Evolutionary conservation across 2,329 filamentous ascomycete genomes (phyloP), one percentile per base, ranked within the genome.

Genomic region (Nigrograna mackinnonii): DNA sequence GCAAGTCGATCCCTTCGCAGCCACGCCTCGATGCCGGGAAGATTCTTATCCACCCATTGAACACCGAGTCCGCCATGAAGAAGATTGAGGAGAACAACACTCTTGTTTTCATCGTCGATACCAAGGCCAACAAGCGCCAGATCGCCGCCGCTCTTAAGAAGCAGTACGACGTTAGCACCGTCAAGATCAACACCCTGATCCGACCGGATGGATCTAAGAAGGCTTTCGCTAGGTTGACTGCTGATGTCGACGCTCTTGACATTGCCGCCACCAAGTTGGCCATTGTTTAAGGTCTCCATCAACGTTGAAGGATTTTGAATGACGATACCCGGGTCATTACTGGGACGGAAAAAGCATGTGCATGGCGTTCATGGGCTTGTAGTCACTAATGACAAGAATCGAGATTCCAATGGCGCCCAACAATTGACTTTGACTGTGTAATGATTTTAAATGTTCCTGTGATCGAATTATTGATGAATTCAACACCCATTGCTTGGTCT

Each of bases 1-100:
- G 92, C 81, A 95, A 94, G 83, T 91, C 90, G 61, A 84, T 99
- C 73, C 86, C 89, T 67, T 87, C 92, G 75, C 83, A 84, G 72
- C 87, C 91, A 64, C 88, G 91, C 66, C 89, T 99, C 69, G 94
- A 99, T 79, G 89, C 92, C 79, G 89, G 91, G 84, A 96, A 95
- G 86, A 83, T 97, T 74, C 87, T 99, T 75, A 82, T 97, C 71
- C 90, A 96, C 94, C 64, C 94, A 60, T 84, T 99, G 72, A 99
- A 99, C 87, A 99, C 94, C 50, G 94, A 99, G 87, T 94, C 87
- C 71, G 94, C 95, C 70, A 97, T 99, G 92, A 99, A 99, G 90
- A 96, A 96, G 88, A 96, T 99, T 66, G 94, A 99, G 84, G 94
- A 99, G 87, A 91, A 99, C 86, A 99, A 99, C 85, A 99, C 94